A percentile compares a stretch with the other conserved stretches of the same genome.
These are phyloP conservation scores for Falciphora oryzae DNA, from an alignment of 2,329 filamentous ascomycete species.

Conservation along the genomic window DNA sequence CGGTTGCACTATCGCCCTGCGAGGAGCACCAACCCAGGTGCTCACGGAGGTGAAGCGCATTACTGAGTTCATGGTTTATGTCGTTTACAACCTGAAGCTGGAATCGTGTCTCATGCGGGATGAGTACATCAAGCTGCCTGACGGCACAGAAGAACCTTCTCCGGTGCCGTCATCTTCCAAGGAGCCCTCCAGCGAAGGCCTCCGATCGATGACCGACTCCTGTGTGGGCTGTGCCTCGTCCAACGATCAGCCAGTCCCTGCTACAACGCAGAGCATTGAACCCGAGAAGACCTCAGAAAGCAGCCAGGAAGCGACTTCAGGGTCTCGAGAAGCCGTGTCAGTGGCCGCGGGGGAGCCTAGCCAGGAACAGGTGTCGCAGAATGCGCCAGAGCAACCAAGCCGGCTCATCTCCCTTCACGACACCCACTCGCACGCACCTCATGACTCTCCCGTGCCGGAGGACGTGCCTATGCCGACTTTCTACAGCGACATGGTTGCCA, in stretches of 20 bases:
- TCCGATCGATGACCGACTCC: slow-evolving; percentile 24
- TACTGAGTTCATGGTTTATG: slow-evolving; percentile 98
- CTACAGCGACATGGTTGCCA: slow-evolving; percentile 91
- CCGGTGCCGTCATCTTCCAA: slow-evolving; percentile 30
- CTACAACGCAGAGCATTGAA: slow-evolving; percentile 12
- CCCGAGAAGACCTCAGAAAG: background rate
- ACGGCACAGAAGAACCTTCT: slow-evolving; percentile 44
- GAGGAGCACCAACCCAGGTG: slow-evolving; percentile 67
- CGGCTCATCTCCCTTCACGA: slow-evolving; percentile 32
- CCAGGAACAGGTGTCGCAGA: background rate
- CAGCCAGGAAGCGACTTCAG: background rate
- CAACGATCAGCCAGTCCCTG: slow-evolving; percentile 10
- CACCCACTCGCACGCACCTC: slow-evolving; percentile 35
- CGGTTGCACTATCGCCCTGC: slow-evolving; percentile 88
- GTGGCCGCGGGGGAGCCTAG: background rate
- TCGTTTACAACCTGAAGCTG: slow-evolving; percentile 94
- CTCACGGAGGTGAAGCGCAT: slow-evolving; percentile 83
- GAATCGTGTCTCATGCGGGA: slow-evolving; percentile 93
- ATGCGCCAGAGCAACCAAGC: slow-evolving; percentile 17
- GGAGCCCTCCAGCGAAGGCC: slow-evolving; percentile 30
- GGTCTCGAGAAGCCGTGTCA: background rate
- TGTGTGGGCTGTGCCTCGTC: background rate
- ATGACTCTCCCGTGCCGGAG: slow-evolving; percentile 60
- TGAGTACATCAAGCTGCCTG: slow-evolving; percentile 80
- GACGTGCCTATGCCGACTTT: slow-evolving; percentile 83